A percentile compares a stretch with the other conserved stretches of the same genome.
Conservation (phyloP, 148 eudicot genomes). For the Drosera capensis region DNA sequence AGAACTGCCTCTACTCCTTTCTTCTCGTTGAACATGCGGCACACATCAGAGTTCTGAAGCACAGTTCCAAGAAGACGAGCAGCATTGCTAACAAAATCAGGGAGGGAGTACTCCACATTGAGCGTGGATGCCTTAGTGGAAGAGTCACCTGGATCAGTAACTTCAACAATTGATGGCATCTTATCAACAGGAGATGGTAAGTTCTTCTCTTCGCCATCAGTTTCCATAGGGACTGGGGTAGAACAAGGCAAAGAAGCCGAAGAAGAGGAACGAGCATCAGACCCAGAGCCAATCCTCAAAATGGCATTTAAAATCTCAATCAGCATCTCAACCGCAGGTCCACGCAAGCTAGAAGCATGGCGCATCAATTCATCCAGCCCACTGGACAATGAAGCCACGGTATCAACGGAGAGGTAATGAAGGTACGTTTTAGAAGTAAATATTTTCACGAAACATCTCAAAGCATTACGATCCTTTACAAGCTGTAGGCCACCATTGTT, state of each 20-base stretch:
- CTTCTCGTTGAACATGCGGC: slow-evolving; percentile 85
- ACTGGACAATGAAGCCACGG: slow-evolving; percentile 71
- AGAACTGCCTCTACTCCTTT: slow-evolving; percentile 77
- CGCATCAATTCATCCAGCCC: slow-evolving; percentile 98
- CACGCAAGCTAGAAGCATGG: slow-evolving; percentile 79
- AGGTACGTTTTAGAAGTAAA: slow-evolving; percentile 71
- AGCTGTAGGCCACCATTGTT: slow-evolving; percentile 87
- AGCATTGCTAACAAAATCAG: slow-evolving; percentile 73
- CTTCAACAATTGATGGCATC: slow-evolving; percentile 25
- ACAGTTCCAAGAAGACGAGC: slow-evolving; percentile 89
- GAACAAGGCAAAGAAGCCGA: slow-evolving; percentile 29
- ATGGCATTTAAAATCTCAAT: slow-evolving; percentile 67
- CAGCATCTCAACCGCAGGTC: slow-evolving; percentile 80
- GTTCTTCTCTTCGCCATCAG: slow-evolving; percentile 43
- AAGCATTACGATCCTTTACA: slow-evolving; percentile 78
- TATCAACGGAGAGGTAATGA: slow-evolving; percentile 76
- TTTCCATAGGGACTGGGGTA: slow-evolving; percentile 75
- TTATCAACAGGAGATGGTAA: slow-evolving; percentile 20
- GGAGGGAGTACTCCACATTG: slow-evolving; percentile 58
- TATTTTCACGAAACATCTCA: slow-evolving; percentile 90
- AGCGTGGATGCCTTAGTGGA: slow-evolving; percentile 30
- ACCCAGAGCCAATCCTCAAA: slow-evolving; percentile 50
- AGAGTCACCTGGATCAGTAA: slow-evolving; percentile 30
- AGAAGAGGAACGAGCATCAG: slow-evolving; percentile 32
- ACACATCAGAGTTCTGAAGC: slow-evolving; percentile 83